phyloP scores from a whole-genome alignment of 768 basidiomycete genomes.

The Crepidotus variabilis region DNA sequence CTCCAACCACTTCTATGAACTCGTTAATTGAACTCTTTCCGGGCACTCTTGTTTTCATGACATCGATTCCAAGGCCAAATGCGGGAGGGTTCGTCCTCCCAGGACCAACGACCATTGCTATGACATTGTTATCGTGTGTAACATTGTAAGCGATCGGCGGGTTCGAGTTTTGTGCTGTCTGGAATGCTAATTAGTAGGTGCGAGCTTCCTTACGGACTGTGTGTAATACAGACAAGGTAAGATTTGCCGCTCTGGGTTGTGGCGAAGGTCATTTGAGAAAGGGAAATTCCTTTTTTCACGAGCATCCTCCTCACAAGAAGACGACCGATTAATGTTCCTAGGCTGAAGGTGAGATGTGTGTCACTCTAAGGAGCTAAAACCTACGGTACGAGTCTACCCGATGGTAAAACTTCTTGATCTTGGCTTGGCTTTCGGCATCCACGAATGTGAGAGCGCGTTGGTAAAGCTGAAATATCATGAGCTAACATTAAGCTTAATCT shows the following conservation, averaged over 20 bases:
- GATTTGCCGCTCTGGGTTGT: constrained; percentile 70
- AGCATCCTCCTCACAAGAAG: constrained; percentile 67
- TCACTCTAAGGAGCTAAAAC: constrained; percentile 14
- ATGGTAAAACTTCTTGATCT: constrained; percentile 64
- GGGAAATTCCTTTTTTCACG: constrained; percentile 49
- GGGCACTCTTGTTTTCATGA: constrained; percentile 75
- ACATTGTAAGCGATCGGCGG: constrained; percentile 76
- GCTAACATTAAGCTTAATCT: not conserved
- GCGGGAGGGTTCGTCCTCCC: constrained; percentile 42
- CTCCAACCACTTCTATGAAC: constrained; percentile 61
- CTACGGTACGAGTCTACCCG: constrained; percentile 76
- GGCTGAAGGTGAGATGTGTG: constrained; percentile 1
- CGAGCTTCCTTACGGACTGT: not conserved
- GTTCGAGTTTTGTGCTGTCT: constrained; percentile 42
- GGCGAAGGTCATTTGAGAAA: constrained; percentile 45
- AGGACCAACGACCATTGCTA: constrained; percentile 63
- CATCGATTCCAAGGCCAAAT: constrained; percentile 70
- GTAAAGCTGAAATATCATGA: constrained; percentile 47
- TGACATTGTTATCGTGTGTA: constrained; percentile 71
- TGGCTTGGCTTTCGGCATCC: constrained; percentile 50
- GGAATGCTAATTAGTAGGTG: not conserved
- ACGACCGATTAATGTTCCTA: constrained; percentile 77
- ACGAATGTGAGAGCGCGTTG: constrained; percentile 53
- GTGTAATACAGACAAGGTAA: constrained; percentile 52
- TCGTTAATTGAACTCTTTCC: constrained; percentile 49